Percentiles rank a stretch among this genome's conserved stretches.
Conservation (phyloP, 169 alveolate genomes). For the Plasmodium coatneyi region DNA sequence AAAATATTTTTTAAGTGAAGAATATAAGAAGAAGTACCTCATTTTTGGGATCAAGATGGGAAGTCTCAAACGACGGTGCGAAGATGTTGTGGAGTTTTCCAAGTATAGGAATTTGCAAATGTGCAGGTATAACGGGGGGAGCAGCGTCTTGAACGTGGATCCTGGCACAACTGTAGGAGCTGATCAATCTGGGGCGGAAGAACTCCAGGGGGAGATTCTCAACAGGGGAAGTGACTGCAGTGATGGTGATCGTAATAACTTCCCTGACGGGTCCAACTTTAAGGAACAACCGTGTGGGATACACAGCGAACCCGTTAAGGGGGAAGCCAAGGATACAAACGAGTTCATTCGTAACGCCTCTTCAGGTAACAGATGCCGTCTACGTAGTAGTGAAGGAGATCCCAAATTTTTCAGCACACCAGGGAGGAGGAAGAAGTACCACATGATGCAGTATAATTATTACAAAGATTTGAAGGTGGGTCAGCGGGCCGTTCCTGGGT, state of each 20-base stretch:
- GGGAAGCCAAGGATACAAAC: not conserved
- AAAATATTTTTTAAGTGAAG: slow-evolving; percentile 24
- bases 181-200: not conserved
- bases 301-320: not conserved
- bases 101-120: slow-evolving; percentile 10
- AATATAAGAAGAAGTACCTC: slow-evolving; percentile 37
- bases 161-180: not conserved
- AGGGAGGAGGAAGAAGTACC: slow-evolving; percentile 1
- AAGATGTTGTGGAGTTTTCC: slow-evolving; percentile 4
- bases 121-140: not conserved
- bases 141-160: not conserved
- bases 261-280: not conserved
- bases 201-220: not conserved
- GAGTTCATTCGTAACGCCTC: not conserved
- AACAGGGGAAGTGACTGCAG: no score
- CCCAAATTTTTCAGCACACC: not conserved
- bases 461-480: slow-evolving; percentile 1
- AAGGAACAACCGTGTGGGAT: not conserved
- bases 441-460: slow-evolving; percentile 30
- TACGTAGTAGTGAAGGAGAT: not conserved
- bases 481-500: not conserved
- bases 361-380: not conserved
- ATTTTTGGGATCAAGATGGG: slow-evolving; percentile 35
- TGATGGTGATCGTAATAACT: no score
- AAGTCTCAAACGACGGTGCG: not conserved